Base-by-base conservation (phyloP, 306 rosid genomes). In the Gillenia trifoliata region DNA sequence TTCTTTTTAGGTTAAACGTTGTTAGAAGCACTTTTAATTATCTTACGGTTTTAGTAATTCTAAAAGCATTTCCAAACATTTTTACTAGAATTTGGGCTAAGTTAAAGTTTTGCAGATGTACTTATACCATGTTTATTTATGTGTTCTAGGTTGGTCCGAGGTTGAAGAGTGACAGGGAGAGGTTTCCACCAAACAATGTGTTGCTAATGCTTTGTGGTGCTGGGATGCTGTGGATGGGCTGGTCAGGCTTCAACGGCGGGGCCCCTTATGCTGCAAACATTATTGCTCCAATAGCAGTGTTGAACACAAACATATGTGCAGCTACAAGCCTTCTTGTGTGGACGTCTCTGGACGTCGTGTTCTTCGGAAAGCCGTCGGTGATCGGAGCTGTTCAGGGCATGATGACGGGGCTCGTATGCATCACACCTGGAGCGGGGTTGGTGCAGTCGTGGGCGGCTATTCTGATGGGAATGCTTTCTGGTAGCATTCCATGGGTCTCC, bases 371-470 rank as follows among this genome's bases (percentile, higher is more conserved):
- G 73, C 99, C 96, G 1, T 92, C 99, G 1, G 99, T 94, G 66
- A 91, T 94, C 38, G 99, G 99, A 10, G 99, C 97, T 10, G 93
- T 94, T 33, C 97, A 94, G 85, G 99, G 99, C 17, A 94, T 94
- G 99, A 90, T 92, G 94, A 94, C 99, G 2, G 99, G 99, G 23
- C 94, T 94, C 2, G 97, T 79, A 3, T 94, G 99, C 78, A 88
- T 94, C 74, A 94, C 99, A 0, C 99, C 99, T 3, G 99, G 97
- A 40, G 99, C 97, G 71, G 97, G 99, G 19, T 67, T 94, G 23
- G 99, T 94, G 70, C 99, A 92, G 78, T 86, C 96, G 71, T 94
- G 99, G 99, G 99, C 99, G 61, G 97, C 97, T 78, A 92, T 94
- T 41, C 87, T 94, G 43, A 88, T 88, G 90, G 99, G 99, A 69